Base-by-base conservation (phyloP, 2,329 filamentous ascomycete species). In the Hypoxylon sp. region DNA sequence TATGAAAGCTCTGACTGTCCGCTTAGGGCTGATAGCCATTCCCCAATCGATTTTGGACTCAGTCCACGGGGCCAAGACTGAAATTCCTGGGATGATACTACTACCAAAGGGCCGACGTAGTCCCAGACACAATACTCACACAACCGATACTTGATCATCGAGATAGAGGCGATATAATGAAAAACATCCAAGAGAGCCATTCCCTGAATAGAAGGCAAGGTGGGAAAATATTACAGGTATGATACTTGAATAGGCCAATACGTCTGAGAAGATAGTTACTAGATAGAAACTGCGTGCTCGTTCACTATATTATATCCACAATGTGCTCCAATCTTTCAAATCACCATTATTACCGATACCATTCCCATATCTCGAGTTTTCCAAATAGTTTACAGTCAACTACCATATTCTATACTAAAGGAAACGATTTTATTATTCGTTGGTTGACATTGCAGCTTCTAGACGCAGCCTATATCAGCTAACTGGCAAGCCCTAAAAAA, bases 1-100 rank as follows among this genome's bases (percentile, higher is more conserved):
- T 35, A 44, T 31, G 26, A 44, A 26, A 24, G 52, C 50, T 55
- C 51, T 39, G 39, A 24, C 42, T 42, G 39, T 22, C 39, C 19
- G 29, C 53, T 24, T 59, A 64, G 39, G 50, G 31, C 39, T 54
- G 33, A 48, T 3, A 24, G 29, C 4, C 1, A 39, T 5, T 19
- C 42, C 10, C n/a, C n/a, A 58, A 37, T 22, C 29, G 6, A 24
- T 13, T 52, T 42, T 22, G 46, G 51, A 33, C 10, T 42, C 22
- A 1, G 24, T 51, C 29, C 13, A 31, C 37, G 17, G 11, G 58
- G 22, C 26, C 39, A 33, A 17, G 31, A 22, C 47, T 31, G 17
- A 26, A 51, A 17, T 19, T 46, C 26, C 14, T 46, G 8, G 10
- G 19, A 22, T 19, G 3, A 37, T 17, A n/a, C 26, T 44, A 10